Evolutionary conservation across 345 rosid genomes (phyloP), one percentile per base, ranked within the genome.

Genomic region (Raphanus raphanistrum): DNA sequence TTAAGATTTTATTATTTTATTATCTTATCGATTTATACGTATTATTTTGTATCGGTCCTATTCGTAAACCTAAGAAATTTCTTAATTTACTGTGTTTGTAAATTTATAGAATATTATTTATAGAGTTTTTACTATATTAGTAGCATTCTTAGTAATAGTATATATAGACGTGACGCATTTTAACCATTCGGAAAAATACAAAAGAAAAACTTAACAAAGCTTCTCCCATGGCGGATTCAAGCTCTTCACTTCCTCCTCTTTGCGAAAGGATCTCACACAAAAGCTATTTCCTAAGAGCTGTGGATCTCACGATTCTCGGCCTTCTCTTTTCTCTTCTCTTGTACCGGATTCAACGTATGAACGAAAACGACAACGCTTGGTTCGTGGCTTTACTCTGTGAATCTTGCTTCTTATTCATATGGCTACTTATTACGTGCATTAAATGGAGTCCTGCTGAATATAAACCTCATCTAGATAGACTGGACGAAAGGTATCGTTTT

Each of bases 381-480:
- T 32, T 81, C 67, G 79, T 91, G 16, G 90, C 90, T 45, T 72
- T 89, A 68, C 50, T 79, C 32, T 66, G 70, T 66, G 70, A 66
- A 38, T 38, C 54, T 38, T 66, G 16, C 38, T 66, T 38, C 17
- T 64, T 84, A 7, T 79, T 87, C 74, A 2, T 48, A 1, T 91
- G 90, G 90, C 4, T 79, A 36, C 78, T 88, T 75, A 7, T 52
- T n/a, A 27, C 84, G 41, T 72, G 1, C 80, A 21, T 28, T 48
- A 88, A 84, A 79, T 89, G 97, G 90, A 89, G 62, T 73, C 92
- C 88, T 21, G 79, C 80, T 3, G 63, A 76, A 0, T 76, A 72
- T 75, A 77, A 70, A 72, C 81, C 88, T 1, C 76, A 82, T 72
- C 84, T 84, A 0, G 55, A 91, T 43, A 85, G 82, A 32, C 84